Conservation (phyloP, 2,329 filamentous ascomycete genomes). For the Coniella vitis region DNA sequence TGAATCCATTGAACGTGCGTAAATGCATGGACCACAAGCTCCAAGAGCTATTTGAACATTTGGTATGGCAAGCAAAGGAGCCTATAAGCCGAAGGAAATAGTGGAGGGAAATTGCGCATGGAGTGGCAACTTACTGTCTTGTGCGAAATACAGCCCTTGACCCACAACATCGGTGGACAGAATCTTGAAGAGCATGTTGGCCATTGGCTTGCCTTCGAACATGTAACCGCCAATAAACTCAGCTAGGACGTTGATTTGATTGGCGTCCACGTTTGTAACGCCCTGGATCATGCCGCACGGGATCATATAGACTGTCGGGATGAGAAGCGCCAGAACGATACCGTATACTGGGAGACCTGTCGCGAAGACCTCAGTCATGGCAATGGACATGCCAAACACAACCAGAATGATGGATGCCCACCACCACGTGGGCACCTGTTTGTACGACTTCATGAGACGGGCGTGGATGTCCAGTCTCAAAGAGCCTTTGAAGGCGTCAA, state of each 20-base stretch:
- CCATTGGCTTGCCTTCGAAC: slow-evolving; percentile 37
- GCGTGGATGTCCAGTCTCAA: slow-evolving; percentile 33
- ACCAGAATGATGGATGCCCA: slow-evolving; percentile 29
- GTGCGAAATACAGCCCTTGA: slow-evolving; percentile 38
- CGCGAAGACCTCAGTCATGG: slow-evolving; percentile 37
- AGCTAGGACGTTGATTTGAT: slow-evolving; percentile 40
- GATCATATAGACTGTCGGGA: slow-evolving; percentile 38
- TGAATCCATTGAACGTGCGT: not conserved
- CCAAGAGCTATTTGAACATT: not conserved
- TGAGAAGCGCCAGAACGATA: slow-evolving; percentile 35
- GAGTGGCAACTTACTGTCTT: slow-evolving; percentile 27
- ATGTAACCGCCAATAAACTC: slow-evolving; percentile 43
- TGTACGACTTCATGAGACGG: slow-evolving; percentile 34
- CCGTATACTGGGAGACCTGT: slow-evolving; percentile 39
- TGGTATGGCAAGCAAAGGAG: no score
- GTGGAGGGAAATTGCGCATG: no score
- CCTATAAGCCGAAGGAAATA: no score
- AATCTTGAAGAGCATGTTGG: slow-evolving; percentile 40
- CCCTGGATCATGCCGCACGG: slow-evolving; percentile 41
- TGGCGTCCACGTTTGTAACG: slow-evolving; percentile 41
- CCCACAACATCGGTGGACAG: slow-evolving; percentile 34
- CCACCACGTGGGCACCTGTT: slow-evolving; percentile 38
- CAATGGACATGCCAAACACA: slow-evolving; percentile 29
- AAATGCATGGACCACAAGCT: not conserved
- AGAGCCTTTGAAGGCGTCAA: slow-evolving; percentile 22